Conservation (phyloP, 2,329 filamentous ascomycete species). For the Verticillium klebahnii region DNA sequence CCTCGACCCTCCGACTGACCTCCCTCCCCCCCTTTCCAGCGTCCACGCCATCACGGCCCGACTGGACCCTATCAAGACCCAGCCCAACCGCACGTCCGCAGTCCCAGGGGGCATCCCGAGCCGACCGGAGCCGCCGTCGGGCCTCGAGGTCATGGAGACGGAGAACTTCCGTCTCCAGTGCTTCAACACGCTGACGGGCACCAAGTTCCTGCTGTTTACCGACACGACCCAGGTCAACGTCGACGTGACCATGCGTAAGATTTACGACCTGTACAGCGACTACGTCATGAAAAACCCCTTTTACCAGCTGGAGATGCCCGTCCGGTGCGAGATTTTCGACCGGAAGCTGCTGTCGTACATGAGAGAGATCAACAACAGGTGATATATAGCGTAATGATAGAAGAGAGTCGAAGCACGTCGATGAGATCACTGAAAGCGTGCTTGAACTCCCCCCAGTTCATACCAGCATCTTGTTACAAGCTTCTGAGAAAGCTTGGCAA, state of each 20-base stretch:
- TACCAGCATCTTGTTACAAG: neutral
- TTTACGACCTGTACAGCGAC: slow-evolving; percentile 94
- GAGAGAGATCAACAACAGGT: slow-evolving; percentile 62
- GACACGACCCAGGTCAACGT: slow-evolving; percentile 84
- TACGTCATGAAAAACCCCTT: slow-evolving; percentile 99
- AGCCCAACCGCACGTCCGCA: slow-evolving; percentile 28
- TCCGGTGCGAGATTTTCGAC: slow-evolving; percentile 93
- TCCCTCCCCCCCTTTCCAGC: slow-evolving; percentile 18
- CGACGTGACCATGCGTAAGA: slow-evolving; percentile 74
- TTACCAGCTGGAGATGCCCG: slow-evolving; percentile 96
- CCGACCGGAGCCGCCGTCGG: slow-evolving; percentile 63
- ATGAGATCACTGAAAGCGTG: neutral
- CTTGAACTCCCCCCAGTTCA: neutral
- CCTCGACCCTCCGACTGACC: neutral
- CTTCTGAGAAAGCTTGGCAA: neutral
- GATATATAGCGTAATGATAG: slow-evolving; percentile 7
- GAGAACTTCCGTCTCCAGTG: slow-evolving; percentile 94
- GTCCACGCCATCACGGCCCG: slow-evolving; percentile 66
- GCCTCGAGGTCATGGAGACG: slow-evolving; percentile 88
- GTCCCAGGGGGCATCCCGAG: slow-evolving; percentile 25
- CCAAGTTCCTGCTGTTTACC: slow-evolving; percentile 93
- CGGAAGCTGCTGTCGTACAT: slow-evolving; percentile 78
- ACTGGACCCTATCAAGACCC: slow-evolving; percentile 49
- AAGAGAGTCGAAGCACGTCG: neutral
- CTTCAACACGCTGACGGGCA: slow-evolving; percentile 90